Percentiles rank a stretch among this genome's conserved stretches.
Evolutionary conservation across 1,284 basidiomycete genomes (phyloP).

Genomic region (Tylopilus sp.): DNA sequence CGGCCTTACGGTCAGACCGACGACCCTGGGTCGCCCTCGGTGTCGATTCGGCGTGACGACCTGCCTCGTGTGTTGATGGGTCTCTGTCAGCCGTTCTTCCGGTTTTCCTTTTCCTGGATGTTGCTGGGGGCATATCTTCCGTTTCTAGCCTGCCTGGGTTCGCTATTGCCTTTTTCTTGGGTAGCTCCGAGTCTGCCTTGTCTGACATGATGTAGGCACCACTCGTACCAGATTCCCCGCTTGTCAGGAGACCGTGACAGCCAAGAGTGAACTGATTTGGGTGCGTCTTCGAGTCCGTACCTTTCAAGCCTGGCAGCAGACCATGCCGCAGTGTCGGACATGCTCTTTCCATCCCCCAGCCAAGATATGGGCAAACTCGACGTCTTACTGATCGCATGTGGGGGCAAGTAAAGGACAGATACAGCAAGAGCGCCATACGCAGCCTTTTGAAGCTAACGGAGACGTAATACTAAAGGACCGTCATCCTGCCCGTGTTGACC

Average conservation of each 20-base stretch:
- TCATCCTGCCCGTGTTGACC: background rate
- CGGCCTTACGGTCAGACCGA: constrained; percentile 31
- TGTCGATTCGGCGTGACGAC: constrained; percentile 16
- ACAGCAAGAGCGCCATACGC: background rate
- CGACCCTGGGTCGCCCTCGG: constrained; percentile 27
- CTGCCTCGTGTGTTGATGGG: constrained; percentile 12
- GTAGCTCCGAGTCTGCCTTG: constrained; percentile 21
- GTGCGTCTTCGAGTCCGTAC: constrained; percentile 12
- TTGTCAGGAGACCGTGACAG: constrained; percentile 16
- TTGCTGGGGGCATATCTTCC: constrained; percentile 15
- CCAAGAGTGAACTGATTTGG: constrained; percentile 27
- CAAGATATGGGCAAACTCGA: background rate
- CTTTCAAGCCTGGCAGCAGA: constrained; percentile 9
- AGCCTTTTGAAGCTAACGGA: background rate
- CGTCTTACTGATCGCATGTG: background rate
- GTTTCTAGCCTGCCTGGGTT: constrained; percentile 17
- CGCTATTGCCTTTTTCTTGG: constrained; percentile 23
- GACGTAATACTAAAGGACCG: background rate
- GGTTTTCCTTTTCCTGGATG: constrained; percentile 31
- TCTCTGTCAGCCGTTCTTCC: constrained; percentile 15
- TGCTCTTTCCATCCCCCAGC: background rate
- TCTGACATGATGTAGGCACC: constrained; percentile 27
- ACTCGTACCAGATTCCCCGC: constrained; percentile 7
- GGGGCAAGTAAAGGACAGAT: background rate
- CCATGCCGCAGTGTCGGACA: constrained; percentile 11